Evolutionary conservation across 2,329 filamentous ascomycete genomes (phyloP).

Genomic region (Botryotinia narcissicola): DNA sequence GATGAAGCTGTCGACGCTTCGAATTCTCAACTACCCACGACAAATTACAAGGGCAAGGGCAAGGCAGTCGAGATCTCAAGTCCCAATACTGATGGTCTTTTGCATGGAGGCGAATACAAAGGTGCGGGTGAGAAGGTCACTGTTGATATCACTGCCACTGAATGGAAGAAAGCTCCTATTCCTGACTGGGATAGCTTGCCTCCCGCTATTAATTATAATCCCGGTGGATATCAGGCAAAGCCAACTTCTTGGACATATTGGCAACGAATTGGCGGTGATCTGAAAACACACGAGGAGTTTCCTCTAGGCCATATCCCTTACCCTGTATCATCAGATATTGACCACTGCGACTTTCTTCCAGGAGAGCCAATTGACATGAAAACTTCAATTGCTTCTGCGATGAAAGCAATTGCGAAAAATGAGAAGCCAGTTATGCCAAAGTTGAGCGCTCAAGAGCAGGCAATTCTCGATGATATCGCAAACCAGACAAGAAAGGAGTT

Average conservation of each 20-base stretch:
- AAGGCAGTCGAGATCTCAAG: neutral
- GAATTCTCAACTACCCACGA: neutral
- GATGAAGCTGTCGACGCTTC: neutral
- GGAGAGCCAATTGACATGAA: conserved; percentile 6
- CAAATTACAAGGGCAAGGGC: neutral
- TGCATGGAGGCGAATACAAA: neutral
- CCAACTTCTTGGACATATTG: conserved; percentile 19
- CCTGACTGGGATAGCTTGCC: conserved; percentile 10
- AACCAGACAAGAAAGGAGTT: conserved; percentile 5
- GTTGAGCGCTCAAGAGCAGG: conserved; percentile 2
- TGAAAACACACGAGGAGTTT: conserved; percentile 13
- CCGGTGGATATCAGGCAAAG: conserved; percentile 9
- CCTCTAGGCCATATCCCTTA: conserved; percentile 20
- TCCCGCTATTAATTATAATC: conserved; percentile 9
- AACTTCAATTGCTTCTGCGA: neutral
- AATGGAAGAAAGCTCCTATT: conserved; percentile 14
- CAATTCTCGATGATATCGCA: neutral
- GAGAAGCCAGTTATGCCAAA: conserved; percentile 6
- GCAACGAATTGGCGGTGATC: conserved; percentile 21
- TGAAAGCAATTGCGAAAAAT: neutral
- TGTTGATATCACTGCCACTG: neutral
- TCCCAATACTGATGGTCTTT: neutral
- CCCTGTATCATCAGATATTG: conserved; percentile 2
- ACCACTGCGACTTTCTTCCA: conserved; percentile 14
- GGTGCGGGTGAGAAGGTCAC: neutral